Evolutionary conservation across 2,329 filamentous ascomycete species (phyloP).

Genomic region (Venturia nashicola): DNA sequence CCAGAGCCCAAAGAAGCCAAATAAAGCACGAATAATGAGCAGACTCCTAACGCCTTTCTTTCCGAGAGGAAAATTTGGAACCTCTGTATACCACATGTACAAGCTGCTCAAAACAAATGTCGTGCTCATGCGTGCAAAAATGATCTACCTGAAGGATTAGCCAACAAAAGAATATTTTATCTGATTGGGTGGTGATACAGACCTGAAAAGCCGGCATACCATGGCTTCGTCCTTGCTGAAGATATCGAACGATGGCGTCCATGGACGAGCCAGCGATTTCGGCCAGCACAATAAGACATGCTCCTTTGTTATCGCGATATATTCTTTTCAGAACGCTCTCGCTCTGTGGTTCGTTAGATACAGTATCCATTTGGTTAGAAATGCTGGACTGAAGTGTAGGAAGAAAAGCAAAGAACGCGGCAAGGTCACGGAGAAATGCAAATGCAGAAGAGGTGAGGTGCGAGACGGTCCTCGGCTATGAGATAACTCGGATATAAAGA

Average conservation of each 20-base stretch:
- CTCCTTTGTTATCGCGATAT: conserved; percentile 6
- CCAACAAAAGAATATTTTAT: neutral
- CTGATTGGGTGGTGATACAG: neutral
- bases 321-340: conserved; percentile 3
- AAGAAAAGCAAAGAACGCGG: neutral
- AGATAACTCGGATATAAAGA: neutral
- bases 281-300: conserved; percentile 6
- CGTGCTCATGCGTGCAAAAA: conserved; percentile 9
- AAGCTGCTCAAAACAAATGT: conserved; percentile 5
- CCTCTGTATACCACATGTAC: conserved; percentile 10
- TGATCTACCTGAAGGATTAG: conserved; percentile 10
- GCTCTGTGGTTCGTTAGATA: neutral
- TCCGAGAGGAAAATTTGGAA: conserved; percentile 8
- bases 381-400: neutral
- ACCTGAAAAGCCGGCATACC: conserved; percentile 6
- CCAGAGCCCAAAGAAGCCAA: conserved; percentile 10
- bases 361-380: neutral
- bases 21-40: neutral
- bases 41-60: neutral
- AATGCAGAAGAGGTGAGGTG: neutral
- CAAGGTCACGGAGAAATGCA: neutral
- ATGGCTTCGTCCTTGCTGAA: conserved; percentile 4
- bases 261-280: conserved; percentile 5
- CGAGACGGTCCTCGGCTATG: neutral
- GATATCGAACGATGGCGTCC: conserved; percentile 7